Base-by-base conservation (phyloP, 169 alveolate genomes). In the Babesia bigemina region DNA sequence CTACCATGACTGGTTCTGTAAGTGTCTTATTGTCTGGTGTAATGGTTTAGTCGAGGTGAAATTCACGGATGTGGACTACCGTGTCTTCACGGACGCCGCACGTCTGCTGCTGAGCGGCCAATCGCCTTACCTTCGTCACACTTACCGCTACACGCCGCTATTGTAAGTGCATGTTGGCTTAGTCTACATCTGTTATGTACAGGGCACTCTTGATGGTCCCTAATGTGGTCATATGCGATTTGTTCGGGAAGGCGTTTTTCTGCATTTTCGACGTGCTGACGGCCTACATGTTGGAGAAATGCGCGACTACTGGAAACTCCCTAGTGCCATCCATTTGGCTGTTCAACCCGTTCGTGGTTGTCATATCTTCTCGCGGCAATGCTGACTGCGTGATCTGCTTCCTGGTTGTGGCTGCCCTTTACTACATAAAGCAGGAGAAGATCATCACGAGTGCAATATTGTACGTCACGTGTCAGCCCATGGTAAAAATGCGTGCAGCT, bases 101-200 rank as follows among this genome's bases (percentile, higher is more conserved):
- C 84, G 85, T 36, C 92, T 93, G 82, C 95, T 97, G 17, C 77
- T 91, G 21, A 84, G 91, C 44, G 98, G 98, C 28, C 93, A 92
- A 49, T 95, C 99, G 16, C 99, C 99, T 14, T 98, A 95, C 86
- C 91, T 90, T 48, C 91, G 99, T 62, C 98, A 96, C 69, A 97
- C 99, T 7, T 98, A 97, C 86, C 89, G 99, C 72, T 98, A 98
- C 87, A 95, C 99, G 14, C 99, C 99, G 0, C 56, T 98, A 45
- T 76, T 97, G 83, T 87, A 26, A 73, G 88, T 60, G 26, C 14
- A 16, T 7, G 8, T 11, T 7, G 36, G 28, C 56, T 50, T 10
- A 16, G 29, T 3, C 21, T 19, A 0, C 63, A 48, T 29, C 6
- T 6, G 6, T 33, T 7, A 1, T 10, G 0, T 83, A 14, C 84